Base-by-base conservation (phyloP, 1,284 basidiomycete genomes). In the Singerocomus inundabilis region DNA sequence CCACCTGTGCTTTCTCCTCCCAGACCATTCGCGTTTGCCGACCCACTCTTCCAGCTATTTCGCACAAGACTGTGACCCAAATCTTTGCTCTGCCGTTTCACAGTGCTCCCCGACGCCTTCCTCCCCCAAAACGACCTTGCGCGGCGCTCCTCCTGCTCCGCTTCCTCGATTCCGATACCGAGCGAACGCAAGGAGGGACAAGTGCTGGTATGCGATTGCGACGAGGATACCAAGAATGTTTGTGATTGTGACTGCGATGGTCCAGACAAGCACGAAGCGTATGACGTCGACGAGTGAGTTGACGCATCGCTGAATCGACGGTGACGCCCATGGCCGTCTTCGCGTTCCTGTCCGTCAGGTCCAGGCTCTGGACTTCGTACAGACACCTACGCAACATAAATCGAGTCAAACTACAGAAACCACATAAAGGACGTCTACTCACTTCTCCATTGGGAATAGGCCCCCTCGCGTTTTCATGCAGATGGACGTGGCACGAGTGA, bases 121-220 rank as follows among this genome's bases (percentile, higher is more conserved):
- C 57, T 51, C 12, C 43, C 33, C 53, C 62, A 66, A 40, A 58
- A 48, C 5, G 52, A 37, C 30, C 49, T 63, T 11, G 57, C 52
- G 36, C 51, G 64, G 21, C 47, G 49, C 5, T 35, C 36, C 29
- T 64, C 57, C 11, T 63, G 66, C 30, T 63, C 61, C 6, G 41
- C 43, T 28, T 63, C 65, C 32, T 60, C 65, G 3, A 63, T 55
- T 12, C 59, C 61, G 13, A 67, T 53, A 5, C 63, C 59, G 2
- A 62, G 49, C 1, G 53, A 62, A 12, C 24, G 29, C 36, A 62
- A 30, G 5, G 63, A 64, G 30, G 54, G 57, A 21, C 34, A 52
- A 2, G 61, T 53, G 4, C 49, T 58, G 16, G 47, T 41, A 11
- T 65, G 39, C 4, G 58, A 61, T n/a, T 51, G 48, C 6, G 59